Base-by-base conservation (phyloP, 164 flowering plant genomes). In the Dillenia suffruticosa region DNA sequence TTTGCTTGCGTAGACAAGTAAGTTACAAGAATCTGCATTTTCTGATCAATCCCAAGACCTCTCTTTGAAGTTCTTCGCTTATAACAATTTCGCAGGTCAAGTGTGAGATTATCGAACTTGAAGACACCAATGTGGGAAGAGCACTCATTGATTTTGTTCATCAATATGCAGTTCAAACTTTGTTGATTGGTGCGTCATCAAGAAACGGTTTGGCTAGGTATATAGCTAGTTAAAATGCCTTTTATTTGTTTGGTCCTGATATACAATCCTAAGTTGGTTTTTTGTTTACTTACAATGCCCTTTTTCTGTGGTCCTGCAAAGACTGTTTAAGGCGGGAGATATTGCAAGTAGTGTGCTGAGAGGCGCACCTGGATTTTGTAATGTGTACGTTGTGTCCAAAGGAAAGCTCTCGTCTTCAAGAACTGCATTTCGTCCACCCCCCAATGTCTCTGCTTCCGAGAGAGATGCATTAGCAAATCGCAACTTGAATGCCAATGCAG, bases 1-100 rank as follows among this genome's bases (percentile, higher is more conserved):
- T 77, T 46, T 84, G 87, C 58, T 63, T 73, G 2, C 71, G 85
- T 22, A 84, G 76, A 58, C 66, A 78, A 61, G 89, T 81, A 56
- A 51, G 88, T 63, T 26, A 26, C 1, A 26, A 32, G 32, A 12
- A 15, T 17, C 2, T 16, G 32, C 26, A 47, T 57, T 11, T 16
- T 43, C 24, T 61, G 13, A 24, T 8, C 43, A 9, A 2, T 56
- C 10, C 8, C 14, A 24, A 44, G 16, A 17, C 12, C 15, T 40
- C 15, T 14, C 46, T 50, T 54, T 5, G 32, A 26, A 26, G 32
- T 26, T 26, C 32, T 26, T 26, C 3, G 3, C 5, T 26, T 26
- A 26, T 26, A 26, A 26, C 2, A 26, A 26, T 26, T 26, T 26
- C 32, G 13, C 71, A 84, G 87, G 76, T 84, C 10, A 56, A 71